Evolutionary conservation across 257 asterid species (phyloP), one percentile per base, ranked within the genome.

Genomic region (Gynochthodes officinalis): DNA sequence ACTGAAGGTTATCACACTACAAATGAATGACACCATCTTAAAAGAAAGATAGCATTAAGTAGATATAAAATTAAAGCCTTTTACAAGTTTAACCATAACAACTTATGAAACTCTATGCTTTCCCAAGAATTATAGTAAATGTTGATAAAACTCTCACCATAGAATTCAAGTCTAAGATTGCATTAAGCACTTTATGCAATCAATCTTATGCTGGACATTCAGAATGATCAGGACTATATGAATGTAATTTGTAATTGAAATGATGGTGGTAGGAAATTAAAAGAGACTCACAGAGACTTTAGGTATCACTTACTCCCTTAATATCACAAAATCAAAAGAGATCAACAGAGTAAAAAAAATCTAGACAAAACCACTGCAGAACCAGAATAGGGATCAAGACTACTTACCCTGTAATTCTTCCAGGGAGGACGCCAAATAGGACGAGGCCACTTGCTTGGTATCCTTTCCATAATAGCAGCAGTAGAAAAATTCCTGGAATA

Each of bases 391-490:
- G 35, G 44, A 8, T 25, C 28, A 28, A 62, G 67, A 61, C 33
- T 64, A 76, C 82, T 81, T 79, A 95, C 99, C 88, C 99, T 86
- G 81, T 90, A 95, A 84, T 92, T 95, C 86, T 90, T 95, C 99
- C 99, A 95, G 14, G 98, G 98, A 35, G 96, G 78, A 81, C 64
- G 99, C 98, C 98, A 93, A 37, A 82, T 82, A 62, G 97, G 98
- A 65, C 98, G 96, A 58, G 98, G 98, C 98, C 98, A 91, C 78
- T 79, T 91, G 83, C 98, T 91, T 72, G 98, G 97, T 69, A 93
- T 93, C 82, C 98, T 91, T 84, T 95, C 97, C 98, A 95, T 95
- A 55, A 95, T 89, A 65, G 99, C 99, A 58, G 99, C 88, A 78
- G 99, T 95, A 73, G 99, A 83, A 78, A 90, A 79, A 78, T 87